A percentile compares a stretch with the other conserved stretches of the same genome.
These are phyloP conservation scores for Phytophthora ohioensis DNA, from an alignment of 352 stramenopile species.

Conservation along the genomic window DNA sequence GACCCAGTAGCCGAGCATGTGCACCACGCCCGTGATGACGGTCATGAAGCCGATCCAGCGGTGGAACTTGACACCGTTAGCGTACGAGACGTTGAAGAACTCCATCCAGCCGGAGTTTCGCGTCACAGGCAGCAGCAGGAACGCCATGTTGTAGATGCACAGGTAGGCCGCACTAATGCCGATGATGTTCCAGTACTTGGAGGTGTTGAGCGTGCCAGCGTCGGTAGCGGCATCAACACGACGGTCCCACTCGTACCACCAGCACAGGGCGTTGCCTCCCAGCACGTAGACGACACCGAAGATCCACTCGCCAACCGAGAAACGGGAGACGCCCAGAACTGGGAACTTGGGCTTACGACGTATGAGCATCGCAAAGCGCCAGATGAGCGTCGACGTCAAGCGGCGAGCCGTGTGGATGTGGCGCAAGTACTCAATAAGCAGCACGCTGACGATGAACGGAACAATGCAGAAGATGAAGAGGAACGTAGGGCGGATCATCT, in stretches of 20 bases:
- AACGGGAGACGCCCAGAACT: conserved; percentile 50
- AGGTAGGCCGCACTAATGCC: conserved; percentile 60
- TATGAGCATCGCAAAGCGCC: conserved; percentile 52
- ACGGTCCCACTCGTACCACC: conserved; percentile 67
- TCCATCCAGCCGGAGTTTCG: conserved; percentile 75
- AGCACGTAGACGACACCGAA: conserved; percentile 64
- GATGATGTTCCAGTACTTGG: conserved; percentile 68
- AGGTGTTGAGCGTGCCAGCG: conserved; percentile 49
- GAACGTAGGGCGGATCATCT: conserved; percentile 76
- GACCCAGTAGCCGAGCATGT: conserved; percentile 62
- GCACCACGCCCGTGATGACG: conserved; percentile 56
- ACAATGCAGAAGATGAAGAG: conserved; percentile 74
- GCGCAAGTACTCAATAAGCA: conserved; percentile 62
- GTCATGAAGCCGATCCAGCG: conserved; percentile 71
- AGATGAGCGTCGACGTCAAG: conserved; percentile 46
- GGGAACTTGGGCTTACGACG: conserved; percentile 61
- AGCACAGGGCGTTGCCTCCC: conserved; percentile 67
- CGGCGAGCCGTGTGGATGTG: conserved; percentile 53
- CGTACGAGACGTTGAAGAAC: conserved; percentile 71
- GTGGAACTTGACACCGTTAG: conserved; percentile 67
- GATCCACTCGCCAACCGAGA: conserved; percentile 65
- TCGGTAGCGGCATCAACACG: conserved; percentile 41
- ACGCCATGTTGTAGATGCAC: conserved; percentile 80
- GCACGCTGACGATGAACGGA: conserved; percentile 61
- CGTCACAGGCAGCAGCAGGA: conserved; percentile 67